These are phyloP conservation scores for Wallacemonas rigidus DNA, from an alignment of 208 protist genomes.

Conservation along the genomic window DNA sequence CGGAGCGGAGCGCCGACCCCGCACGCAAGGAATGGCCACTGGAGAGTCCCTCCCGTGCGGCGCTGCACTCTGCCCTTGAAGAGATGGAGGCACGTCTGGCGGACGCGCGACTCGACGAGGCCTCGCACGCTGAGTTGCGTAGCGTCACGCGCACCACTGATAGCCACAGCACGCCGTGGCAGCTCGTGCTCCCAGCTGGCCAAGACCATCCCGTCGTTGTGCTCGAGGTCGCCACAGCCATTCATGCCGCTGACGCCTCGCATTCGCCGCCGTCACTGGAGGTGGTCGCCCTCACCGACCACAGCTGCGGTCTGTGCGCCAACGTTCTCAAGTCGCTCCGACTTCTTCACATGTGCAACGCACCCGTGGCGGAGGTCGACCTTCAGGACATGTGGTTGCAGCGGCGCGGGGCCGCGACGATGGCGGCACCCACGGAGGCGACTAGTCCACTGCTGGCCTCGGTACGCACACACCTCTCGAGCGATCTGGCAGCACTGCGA, in stretches of 20 bases:
- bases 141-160: background rate
- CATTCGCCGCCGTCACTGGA: background rate
- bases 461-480: conserved; percentile 3
- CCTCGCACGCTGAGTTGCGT: background rate
- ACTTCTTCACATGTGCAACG: conserved; percentile 26
- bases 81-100: background rate
- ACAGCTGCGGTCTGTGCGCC: conserved; percentile 40
- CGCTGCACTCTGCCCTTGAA: background rate
- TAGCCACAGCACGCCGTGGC: conserved; percentile 11
- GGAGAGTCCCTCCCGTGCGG: background rate
- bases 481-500: background rate
- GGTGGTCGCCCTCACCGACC: conserved; percentile 39
- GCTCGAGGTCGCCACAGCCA: background rate
- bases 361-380: conserved; percentile 6
- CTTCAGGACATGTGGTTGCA: background rate
- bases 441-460: background rate
- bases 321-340: conserved; percentile 48
- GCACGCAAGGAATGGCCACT: background rate
- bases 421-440: background rate
- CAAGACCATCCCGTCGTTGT: conserved; percentile 16
- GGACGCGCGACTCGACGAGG: background rate
- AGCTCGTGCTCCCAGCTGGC: conserved; percentile 10
- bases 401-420: background rate
- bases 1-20: background rate
- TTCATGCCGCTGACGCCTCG: background rate